phyloP scores from a whole-genome alignment of 2,329 filamentous ascomycete species.

The Clathrospora elynae region DNA sequence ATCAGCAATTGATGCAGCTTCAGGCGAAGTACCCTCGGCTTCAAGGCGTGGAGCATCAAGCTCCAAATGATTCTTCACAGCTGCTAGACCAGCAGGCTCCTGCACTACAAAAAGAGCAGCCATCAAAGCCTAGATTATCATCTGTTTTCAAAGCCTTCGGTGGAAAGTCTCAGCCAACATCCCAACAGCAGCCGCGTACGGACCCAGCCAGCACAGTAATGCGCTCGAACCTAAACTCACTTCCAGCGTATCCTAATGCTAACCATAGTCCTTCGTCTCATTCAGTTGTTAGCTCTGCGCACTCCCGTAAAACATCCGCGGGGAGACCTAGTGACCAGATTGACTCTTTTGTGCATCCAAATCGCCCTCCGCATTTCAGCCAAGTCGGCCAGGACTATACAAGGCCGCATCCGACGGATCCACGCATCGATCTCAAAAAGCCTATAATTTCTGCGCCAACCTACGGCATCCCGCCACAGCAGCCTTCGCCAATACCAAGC shows the following conservation, averaged over 20 bases:
- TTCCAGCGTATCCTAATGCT: constrained; percentile 13
- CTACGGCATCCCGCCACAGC: constrained; percentile 32
- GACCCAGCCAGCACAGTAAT: constrained; percentile 4
- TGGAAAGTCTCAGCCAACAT: constrained; percentile 27
- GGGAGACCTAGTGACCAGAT: constrained; percentile 23
- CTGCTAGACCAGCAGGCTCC: constrained; percentile 24
- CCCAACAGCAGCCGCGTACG: constrained; percentile 12
- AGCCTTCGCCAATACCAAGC: constrained; percentile 15
- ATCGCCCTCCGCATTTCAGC: constrained; percentile 33
- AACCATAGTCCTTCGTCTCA: constrained; percentile 31
- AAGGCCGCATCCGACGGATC: constrained; percentile 35
- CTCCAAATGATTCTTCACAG: constrained; percentile 46
- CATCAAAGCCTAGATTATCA: constrained; percentile 34
- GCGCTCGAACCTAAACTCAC: constrained; percentile 4
- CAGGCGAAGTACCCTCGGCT: constrained; percentile 48
- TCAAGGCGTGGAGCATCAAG: constrained; percentile 50
- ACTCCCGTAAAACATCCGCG: constrained; percentile 25
- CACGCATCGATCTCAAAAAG: constrained; percentile 36
- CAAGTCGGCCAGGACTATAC: constrained; percentile 40
- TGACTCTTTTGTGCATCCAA: constrained; percentile 16
- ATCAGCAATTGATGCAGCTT: constrained; percentile 39
- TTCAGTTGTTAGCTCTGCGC: constrained; percentile 31
- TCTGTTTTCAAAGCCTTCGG: constrained; percentile 55
- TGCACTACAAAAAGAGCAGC: constrained; percentile 31
- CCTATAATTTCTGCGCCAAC: constrained; percentile 27